Evolutionary conservation across 768 basidiomycete species (phyloP).

Genomic region (Suillus subaureus): DNA sequence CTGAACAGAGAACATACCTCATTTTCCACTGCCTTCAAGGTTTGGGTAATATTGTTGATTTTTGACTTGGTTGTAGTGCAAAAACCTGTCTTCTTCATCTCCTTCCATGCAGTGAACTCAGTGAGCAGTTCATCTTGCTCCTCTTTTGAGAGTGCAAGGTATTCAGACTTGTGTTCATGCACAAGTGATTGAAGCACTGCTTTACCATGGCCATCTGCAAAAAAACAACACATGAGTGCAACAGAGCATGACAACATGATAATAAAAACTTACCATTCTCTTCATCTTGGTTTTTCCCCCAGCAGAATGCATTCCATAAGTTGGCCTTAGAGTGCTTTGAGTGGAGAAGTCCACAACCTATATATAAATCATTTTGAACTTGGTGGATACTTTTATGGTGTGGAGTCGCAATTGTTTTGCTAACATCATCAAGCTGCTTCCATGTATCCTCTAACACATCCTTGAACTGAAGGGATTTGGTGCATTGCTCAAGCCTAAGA

Average conservation of each 20-base stretch:
- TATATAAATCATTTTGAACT: slow-evolving; percentile 10
- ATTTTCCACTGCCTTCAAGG: slow-evolving; percentile 11
- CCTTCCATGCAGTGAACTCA: background rate
- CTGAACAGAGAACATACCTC: slow-evolving; percentile 1
- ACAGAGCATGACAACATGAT: no score
- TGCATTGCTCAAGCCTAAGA: background rate
- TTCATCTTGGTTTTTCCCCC: no score
- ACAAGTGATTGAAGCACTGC: background rate
- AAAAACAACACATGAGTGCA: no score
- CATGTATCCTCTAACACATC: slow-evolving; percentile 7
- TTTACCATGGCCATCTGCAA: no score
- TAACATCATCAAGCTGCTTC: slow-evolving; percentile 10
- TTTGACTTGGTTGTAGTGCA: slow-evolving; percentile 6
- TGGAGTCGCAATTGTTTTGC: background rate
- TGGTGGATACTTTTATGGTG: slow-evolving; percentile 13
- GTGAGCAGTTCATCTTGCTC: background rate
- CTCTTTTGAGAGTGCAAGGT: background rate
- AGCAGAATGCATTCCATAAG: slow-evolving; percentile 13
- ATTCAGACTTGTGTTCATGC: background rate
- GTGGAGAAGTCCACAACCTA: background rate
- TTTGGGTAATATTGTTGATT: background rate
- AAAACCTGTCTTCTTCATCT: background rate
- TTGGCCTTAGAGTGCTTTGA: slow-evolving; percentile 5
- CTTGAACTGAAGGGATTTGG: background rate
- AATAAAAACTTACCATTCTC: no score